phyloP scores from a whole-genome alignment of 1,284 basidiomycete species.

The Ustilago tritici region DNA sequence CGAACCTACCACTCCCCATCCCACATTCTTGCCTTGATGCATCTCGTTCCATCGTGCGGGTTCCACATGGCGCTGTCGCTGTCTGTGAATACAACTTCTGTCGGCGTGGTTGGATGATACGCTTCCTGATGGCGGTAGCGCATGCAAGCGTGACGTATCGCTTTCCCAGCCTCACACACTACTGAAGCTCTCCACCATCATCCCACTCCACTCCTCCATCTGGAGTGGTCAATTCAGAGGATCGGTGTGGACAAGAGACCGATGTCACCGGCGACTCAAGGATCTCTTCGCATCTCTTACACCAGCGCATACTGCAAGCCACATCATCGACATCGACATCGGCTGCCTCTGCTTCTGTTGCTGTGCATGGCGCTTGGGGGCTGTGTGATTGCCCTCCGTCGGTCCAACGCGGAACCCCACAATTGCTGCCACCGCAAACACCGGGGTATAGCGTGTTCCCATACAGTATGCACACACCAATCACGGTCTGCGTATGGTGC shows the following conservation, averaged over 20 bases:
- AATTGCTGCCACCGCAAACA: not conserved
- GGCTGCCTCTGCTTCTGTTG: too few species aligned
- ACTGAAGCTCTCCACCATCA: not conserved
- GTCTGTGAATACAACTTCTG: not conserved
- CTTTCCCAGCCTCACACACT: not conserved
- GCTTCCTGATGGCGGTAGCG: not conserved
- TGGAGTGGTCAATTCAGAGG: not conserved
- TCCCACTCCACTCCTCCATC: not conserved
- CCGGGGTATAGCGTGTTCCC: not conserved
- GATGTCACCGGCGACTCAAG: not conserved
- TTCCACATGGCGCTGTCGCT: conserved; percentile 3
- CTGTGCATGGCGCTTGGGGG: too few species aligned
- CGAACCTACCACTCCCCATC: not conserved
- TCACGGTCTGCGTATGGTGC: not conserved
- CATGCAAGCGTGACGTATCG: not conserved
- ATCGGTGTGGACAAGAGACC: not conserved
- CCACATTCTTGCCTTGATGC: not conserved
- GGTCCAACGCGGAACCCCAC: not conserved
- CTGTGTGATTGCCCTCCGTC: not conserved
- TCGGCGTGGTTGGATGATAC: too few species aligned
- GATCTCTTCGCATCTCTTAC: not conserved
- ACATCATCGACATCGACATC: not conserved
- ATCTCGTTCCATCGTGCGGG: not conserved
- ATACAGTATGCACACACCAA: not conserved
- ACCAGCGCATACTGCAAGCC: not conserved